Base-by-base conservation (phyloP, 371 early-diverging fungal species). In the Lichtheimia hyalospora region DNA sequence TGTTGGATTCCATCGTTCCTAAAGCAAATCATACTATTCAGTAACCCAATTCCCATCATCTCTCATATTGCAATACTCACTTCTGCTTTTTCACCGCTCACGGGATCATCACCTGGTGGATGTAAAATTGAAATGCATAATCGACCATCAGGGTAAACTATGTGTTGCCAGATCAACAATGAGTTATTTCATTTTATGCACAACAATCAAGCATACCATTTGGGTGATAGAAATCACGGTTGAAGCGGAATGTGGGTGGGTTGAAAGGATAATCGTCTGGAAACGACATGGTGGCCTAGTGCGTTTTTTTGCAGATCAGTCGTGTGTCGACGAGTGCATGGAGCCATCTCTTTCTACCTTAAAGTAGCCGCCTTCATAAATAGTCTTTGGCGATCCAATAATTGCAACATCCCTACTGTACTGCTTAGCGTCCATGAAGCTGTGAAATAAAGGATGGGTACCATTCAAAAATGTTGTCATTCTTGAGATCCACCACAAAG, bases 1-100 rank as follows among this genome's bases (percentile, higher is more conserved):
- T 58, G 96, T 96, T 7, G 95, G 95, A 56, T 88, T 88, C 96
- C 95, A 95, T 61, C 96, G 81, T 83, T 95, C 94, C 83, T 82
- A 56, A 27, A 57, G 16, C 41, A 49, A 16, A 18, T 46, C 16
- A 5, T 16, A 2, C 7, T 21, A 10, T 18, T 46, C 46, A 46
- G 15, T 44, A 18, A 44, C 18, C 4, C 44, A 4, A 18, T 10
- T 44, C 13, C 18, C 0, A 44, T 46, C 4, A 5, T 12, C 46
- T n/a, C 5, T 8, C 21, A n/a, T 46, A 2, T 1, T 18, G 21
- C 21, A 43, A 44, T 5, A 42, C 44, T 39, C 74, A 82, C 96
- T 54, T 75, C 82, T 46, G 93, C 87, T 42, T 84, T 79, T 66
- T 95, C 96, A 61, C 94, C 93, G 52, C 94, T 94, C 55, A 82